Conservation (phyloP, 108 stramenopile genomes). For the Nitzschia sp. region DNA sequence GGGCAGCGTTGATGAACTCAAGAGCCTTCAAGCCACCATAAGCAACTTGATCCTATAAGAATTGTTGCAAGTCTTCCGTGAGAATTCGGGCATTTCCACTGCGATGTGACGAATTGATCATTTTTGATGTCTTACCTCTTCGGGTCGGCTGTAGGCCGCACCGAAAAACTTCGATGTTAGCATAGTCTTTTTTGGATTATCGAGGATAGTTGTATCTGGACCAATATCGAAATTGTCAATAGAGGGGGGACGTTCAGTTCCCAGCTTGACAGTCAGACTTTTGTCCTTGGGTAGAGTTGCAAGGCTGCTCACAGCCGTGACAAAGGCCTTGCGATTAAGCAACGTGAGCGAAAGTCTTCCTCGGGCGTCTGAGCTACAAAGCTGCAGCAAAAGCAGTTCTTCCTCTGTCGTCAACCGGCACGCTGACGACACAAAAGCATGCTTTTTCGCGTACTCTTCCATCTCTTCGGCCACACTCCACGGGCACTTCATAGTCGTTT, state of each 20-base stretch:
- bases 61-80: too few species aligned
- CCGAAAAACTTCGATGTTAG: constrained; percentile 88
- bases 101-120: not conserved
- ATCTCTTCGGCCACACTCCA: constrained; percentile 91
- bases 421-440: constrained; percentile 84
- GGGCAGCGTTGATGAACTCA: constrained; percentile 80
- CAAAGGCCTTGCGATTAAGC: constrained; percentile 83
- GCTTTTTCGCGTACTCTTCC: constrained; percentile 87
- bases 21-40: constrained; percentile 88
- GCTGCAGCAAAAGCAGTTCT: constrained; percentile 86
- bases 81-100: too few species aligned
- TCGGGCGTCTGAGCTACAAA: constrained; percentile 70
- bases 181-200: constrained; percentile 88
- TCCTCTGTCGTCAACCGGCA: constrained; percentile 90
- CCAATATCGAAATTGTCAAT: constrained; percentile 85
- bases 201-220: constrained; percentile 78
- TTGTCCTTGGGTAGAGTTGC: constrained; percentile 74
- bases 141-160: constrained; percentile 83
- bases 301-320: constrained; percentile 83
- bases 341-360: constrained; percentile 68
- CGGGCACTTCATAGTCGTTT: constrained; percentile 87
- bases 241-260: constrained; percentile 73
- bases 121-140: constrained; percentile 57
- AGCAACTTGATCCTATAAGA: constrained; percentile 72
- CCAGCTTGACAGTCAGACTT: constrained; percentile 75